Base-by-base conservation (phyloP, 495 filamentous ascomycete genomes). In the Xylaria palmicola region DNA sequence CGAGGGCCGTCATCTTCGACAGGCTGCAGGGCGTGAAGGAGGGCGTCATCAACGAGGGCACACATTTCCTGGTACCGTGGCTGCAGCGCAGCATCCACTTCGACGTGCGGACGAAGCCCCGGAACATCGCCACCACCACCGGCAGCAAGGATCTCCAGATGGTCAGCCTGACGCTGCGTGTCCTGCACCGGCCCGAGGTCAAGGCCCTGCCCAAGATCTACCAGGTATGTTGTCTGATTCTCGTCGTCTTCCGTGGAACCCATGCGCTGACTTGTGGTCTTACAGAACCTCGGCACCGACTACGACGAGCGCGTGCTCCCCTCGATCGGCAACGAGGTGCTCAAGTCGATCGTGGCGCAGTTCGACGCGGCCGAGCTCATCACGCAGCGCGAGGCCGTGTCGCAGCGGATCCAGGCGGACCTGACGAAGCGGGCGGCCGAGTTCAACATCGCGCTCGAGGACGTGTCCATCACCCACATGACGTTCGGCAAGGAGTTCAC, bases 391-490 rank as follows among this genome's bases (percentile, higher is more conserved):
- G 94, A 99, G 81, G 87, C 91, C 64, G 95, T 99, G 69, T 91
- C 86, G 66, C 88, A 96, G 81, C 90, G 92, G 65, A 99, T 99
- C 85, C 92, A 91, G 50, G 81, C 86, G 65, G 94, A 99, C 76
- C 89, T 99, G 34, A 86, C 95, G 73, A 93, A 92, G 83, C 93
- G 94, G 53, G 94, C 94, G n/a, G 72, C 85, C 50, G 95, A 99
- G 75, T 99, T 99, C 86, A 97, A 99, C 82, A 99, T 99, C 75
- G 90, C 90, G 32, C 90, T 99, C 41, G 94, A 99, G 77, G 94
- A 99, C 70, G 94, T 99, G 59, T 95, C 90, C 68, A 99, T 99
- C 82, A 99, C 94, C 41, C 94, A 99, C 86, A 98, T 99, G 94
- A 98, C 94, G 56, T 99, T 99, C 77, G 94, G 94, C 58, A 93